Evolutionary conservation across 2,329 filamentous ascomycete species (phyloP).

Genomic region (Cytospora piceicola): DNA sequence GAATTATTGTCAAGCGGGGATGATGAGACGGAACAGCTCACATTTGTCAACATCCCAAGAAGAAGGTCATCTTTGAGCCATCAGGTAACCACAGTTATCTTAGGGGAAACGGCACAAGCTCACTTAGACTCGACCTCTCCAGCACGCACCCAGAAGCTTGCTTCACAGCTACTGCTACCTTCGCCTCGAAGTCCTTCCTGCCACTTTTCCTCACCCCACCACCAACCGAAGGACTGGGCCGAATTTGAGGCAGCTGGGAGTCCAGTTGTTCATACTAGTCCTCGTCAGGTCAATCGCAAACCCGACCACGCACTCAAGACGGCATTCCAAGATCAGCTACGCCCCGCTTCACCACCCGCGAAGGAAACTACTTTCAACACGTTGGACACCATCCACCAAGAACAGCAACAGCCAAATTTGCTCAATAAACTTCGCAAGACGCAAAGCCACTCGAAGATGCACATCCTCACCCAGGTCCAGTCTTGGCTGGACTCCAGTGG

Average conservation of each 20-base stretch:
- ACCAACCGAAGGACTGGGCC: conserved; percentile 3
- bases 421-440: conserved; percentile 25
- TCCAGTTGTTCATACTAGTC: conserved; percentile 4
- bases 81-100: conserved; percentile 15
- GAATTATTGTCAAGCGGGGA: background rate
- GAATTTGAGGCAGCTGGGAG: conserved; percentile 13
- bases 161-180: conserved; percentile 9
- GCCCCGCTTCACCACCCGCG: conserved; percentile 17
- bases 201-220: background rate
- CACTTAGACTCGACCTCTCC: conserved; percentile 9
- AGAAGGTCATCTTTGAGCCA: conserved; percentile 31
- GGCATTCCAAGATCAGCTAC: conserved; percentile 14
- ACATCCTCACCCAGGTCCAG: conserved; percentile 24
- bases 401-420: conserved; percentile 11
- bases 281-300: conserved; percentile 7
- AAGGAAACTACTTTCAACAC: conserved; percentile 7
- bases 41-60: conserved; percentile 18
- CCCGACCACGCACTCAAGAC: conserved; percentile 9
- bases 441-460: conserved; percentile 22
- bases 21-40: conserved; percentile 1
- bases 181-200: background rate
- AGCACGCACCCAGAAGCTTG: background rate
- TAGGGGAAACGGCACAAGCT: conserved; percentile 16
- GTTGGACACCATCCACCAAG: background rate
- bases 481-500: conserved; percentile 30